Conservation (phyloP, 768 basidiomycete species). For the Rhizopogon vinicolor region DNA sequence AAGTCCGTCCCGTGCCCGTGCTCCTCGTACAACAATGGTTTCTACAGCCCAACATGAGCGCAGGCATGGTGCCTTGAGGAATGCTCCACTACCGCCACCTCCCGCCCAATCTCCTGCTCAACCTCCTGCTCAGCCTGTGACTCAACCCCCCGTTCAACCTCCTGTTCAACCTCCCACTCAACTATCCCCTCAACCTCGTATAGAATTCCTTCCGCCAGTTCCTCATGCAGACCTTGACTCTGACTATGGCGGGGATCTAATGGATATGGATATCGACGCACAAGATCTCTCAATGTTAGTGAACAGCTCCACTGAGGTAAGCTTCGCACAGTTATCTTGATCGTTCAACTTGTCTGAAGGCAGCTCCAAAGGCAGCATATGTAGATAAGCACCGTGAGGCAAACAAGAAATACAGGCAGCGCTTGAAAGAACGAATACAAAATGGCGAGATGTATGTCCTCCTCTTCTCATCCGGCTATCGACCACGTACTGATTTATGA, state of each 20-base stretch:
- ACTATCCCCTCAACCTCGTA: too few species aligned
- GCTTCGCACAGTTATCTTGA: neutral
- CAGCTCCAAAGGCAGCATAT: neutral
- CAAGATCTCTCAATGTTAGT: neutral
- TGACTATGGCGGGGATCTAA: neutral
- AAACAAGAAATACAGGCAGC: neutral
- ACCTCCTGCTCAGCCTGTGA: neutral
- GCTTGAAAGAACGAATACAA: neutral
- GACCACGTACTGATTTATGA: neutral
- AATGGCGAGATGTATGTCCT: neutral
- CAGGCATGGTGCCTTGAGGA: too few species aligned
- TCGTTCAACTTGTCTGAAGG: neutral
- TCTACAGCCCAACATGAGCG: too few species aligned
- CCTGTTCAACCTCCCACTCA: neutral
- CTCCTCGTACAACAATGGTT: too few species aligned
- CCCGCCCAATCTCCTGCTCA: neutral
- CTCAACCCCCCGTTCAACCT: neutral
- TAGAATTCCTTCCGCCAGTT: neutral
- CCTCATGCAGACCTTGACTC: neutral
- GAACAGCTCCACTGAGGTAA: neutral
- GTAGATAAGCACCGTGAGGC: neutral
- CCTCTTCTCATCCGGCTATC: neutral
- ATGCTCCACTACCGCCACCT: too few species aligned
- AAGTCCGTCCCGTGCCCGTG: neutral
- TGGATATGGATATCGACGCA: neutral